Evolutionary conservation across 345 rosid genomes (phyloP), one percentile per base, ranked within the genome.

Genomic region (Turnera subulata): DNA sequence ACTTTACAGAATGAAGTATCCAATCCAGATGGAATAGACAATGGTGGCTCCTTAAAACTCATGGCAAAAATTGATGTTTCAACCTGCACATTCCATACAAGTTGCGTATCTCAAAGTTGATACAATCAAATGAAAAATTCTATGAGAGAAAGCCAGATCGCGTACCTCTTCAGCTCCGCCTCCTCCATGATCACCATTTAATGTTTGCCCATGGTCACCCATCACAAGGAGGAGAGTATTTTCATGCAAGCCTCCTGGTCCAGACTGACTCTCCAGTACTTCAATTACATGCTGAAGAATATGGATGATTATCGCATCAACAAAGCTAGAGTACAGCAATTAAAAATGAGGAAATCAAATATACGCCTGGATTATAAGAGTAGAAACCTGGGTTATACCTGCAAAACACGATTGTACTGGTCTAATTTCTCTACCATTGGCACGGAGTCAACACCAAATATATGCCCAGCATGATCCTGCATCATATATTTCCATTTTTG

Each of bases 131-230:
- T 37, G 25, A 54, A 24, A 24, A 61, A 68, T 47, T 38, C 46
- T 49, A 24, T 6, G 3, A 5, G 8, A 59, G 62, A 49, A 48
- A 19, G 61, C 69, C 25, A 65, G 50, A 29, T 45, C 63, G 35
- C 45, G 49, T 50, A 92, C 98, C 89, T 89, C 95, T 79, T 89
- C 95, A 35, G 91, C 75, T 76, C 89, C 83, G 52, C 97, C 98
- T 68, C 98, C 98, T 44, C 98, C 98, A 78, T 92, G 98, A 83
- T 92, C 98, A 54, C 98, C 98, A 58, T 89, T 86, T 59, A 84
- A 52, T 50, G 98, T 89, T 86, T 92, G 96, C 43, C 98, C 98
- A 72, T 92, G 98, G 65, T 89, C 97, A 65, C 97, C 98, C 95
- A 89, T 86, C 58, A 92, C 97, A 57, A 92, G 77, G 61, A 92